These are phyloP conservation scores for Erythrobasidium hasegawianum DNA, from an alignment of 1,284 basidiomycete species.

Conservation along the genomic window DNA sequence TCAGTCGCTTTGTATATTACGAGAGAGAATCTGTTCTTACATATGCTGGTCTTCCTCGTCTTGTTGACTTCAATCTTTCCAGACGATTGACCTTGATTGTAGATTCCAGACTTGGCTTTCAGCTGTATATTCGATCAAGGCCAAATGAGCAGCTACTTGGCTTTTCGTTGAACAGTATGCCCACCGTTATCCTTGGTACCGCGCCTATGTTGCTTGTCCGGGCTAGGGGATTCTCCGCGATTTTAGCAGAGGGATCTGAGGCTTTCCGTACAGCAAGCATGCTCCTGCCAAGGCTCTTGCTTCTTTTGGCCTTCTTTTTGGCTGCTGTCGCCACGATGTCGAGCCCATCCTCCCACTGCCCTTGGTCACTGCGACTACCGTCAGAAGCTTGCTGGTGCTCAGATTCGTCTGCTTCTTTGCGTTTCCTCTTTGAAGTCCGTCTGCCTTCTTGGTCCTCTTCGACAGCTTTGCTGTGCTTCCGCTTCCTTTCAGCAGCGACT, in stretches of 20 bases:
- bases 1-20: too few relatives aligned
- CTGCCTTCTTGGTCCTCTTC: neutral
- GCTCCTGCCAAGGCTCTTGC: neutral
- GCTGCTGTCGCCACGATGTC: neutral
- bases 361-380: too few relatives aligned
- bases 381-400: too few relatives aligned
- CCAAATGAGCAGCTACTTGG: neutral
- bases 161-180: too few relatives aligned
- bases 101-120: slow-evolving; percentile 26
- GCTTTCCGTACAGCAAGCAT: neutral
- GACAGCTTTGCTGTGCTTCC: neutral
- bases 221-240: slow-evolving; percentile 14
- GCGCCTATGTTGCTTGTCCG: slow-evolving; percentile 23
- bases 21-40: neutral
- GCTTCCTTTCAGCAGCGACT: neutral
- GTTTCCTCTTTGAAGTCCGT: neutral
- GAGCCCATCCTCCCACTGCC: too few relatives aligned
- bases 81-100: slow-evolving; percentile 25
- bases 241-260: neutral
- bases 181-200: slow-evolving; percentile 10
- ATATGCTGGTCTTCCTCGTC: neutral
- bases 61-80: neutral
- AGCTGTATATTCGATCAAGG: slow-evolving; percentile 6
- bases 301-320: neutral
- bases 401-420: neutral